Evolutionary conservation across 306 rosid species (phyloP).

Genomic region (Psophocarpus tetragonolobus): DNA sequence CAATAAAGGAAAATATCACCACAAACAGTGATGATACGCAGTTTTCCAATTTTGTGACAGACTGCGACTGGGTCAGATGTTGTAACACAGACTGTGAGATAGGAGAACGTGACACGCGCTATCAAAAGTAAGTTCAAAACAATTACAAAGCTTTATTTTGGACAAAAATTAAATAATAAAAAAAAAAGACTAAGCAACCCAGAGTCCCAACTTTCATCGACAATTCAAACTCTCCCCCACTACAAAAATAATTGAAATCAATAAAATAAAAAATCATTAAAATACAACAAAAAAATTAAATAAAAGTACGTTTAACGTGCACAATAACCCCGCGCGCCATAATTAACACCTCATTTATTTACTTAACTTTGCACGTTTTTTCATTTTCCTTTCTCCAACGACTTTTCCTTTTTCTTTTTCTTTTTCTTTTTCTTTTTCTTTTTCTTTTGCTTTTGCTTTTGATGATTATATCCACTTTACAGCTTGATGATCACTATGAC

Average conservation of each 20-base stretch:
- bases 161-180: background rate
- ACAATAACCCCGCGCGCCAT: background rate
- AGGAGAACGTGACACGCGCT: background rate
- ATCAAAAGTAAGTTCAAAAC: background rate
- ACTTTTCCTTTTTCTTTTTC: background rate
- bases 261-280: background rate
- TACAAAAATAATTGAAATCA: constrained; percentile 41
- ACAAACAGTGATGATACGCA: too few species aligned
- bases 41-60: background rate
- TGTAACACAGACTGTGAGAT: background rate
- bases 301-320: background rate
- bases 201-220: constrained; percentile 29
- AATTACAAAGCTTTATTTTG: background rate
- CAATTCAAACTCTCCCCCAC: constrained; percentile 39
- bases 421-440: background rate
- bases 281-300: background rate
- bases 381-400: background rate
- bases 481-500: constrained; percentile 28
- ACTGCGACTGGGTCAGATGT: background rate
- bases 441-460: background rate
- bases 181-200: background rate
- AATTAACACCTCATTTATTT: background rate
- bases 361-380: constrained; percentile 9
- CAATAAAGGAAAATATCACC: too few species aligned
- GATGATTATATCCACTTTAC: background rate